A percentile compares a stretch with the other conserved stretches of the same genome.
Evolutionary conservation across 345 rosid species (phyloP).

Genomic region (Salix koriyanagi): DNA sequence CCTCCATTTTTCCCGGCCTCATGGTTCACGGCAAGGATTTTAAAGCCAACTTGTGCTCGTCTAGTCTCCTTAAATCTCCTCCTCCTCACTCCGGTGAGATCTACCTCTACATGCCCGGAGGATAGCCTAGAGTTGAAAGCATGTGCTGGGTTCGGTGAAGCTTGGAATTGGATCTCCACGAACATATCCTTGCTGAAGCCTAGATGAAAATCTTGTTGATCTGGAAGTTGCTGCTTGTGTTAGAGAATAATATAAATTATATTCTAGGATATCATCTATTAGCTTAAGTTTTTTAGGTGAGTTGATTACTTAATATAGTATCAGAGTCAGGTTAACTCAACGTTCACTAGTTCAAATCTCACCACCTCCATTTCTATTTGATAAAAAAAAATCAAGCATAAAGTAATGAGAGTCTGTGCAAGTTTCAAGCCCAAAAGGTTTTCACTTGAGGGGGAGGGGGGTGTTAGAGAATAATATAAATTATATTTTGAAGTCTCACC

Average conservation of each 20-base stretch:
- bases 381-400: no score
- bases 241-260: no score
- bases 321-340: no score
- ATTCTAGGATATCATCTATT: fast-evolving
- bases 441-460: fast-evolving
- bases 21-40: conserved; percentile 22
- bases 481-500: no score
- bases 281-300: no score
- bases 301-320: no score
- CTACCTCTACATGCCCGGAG: conserved; percentile 52
- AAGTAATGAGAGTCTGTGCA: no score
- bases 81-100: conserved; percentile 55
- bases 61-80: conserved; percentile 56
- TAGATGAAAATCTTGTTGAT: conserved; percentile 48
- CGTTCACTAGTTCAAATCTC: no score
- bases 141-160: conserved; percentile 47
- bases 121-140: conserved; percentile 68
- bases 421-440: no score
- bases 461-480: no score
- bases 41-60: conserved; percentile 35
- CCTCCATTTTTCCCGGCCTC: conserved; percentile 17
- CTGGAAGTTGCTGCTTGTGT: conserved; percentile 70
- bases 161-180: conserved; percentile 51
- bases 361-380: no score
- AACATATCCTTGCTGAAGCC: conserved; percentile 54